These are phyloP conservation scores for Pistacia integerrima DNA, from an alignment of 345 rosid genomes.

Conservation along the genomic window DNA sequence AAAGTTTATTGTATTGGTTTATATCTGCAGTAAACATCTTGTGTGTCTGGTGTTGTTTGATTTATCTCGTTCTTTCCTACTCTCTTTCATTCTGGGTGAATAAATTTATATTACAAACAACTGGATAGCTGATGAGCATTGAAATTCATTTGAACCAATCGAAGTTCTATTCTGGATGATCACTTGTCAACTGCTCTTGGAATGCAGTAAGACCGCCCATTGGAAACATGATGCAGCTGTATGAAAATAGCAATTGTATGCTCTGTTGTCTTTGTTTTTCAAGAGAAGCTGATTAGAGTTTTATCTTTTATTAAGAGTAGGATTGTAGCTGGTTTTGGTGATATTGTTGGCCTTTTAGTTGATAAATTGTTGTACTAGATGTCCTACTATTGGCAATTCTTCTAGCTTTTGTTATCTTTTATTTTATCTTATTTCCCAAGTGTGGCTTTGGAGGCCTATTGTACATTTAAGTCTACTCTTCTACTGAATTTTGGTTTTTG, in stretches of 20 bases:
- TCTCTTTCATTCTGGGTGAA: background rate
- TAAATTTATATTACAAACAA: background rate
- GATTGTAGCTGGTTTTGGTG: background rate
- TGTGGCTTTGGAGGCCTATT: background rate
- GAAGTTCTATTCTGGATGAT: background rate
- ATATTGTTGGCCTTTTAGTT: conserved; percentile 7
- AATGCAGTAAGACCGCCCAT: background rate
- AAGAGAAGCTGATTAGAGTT: background rate
- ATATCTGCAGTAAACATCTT: background rate
- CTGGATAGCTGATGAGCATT: background rate
- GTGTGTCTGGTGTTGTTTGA: background rate
- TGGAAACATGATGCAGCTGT: background rate
- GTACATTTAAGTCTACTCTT: background rate
- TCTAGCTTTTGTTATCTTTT: background rate
- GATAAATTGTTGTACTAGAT: conserved; percentile 5
- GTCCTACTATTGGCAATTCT: background rate
- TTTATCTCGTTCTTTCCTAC: background rate
- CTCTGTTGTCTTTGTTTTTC: background rate
- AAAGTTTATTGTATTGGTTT: background rate
- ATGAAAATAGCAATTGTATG: background rate
- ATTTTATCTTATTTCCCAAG: background rate
- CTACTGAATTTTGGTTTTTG: background rate
- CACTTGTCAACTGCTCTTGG: conserved; percentile 1
- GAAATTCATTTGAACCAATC: background rate
- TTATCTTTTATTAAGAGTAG: background rate